A percentile compares a stretch with the other conserved stretches of the same genome.
Evolutionary conservation across 139 green algal genomes (phyloP).

Genomic region (Tetraselmis chui): DNA sequence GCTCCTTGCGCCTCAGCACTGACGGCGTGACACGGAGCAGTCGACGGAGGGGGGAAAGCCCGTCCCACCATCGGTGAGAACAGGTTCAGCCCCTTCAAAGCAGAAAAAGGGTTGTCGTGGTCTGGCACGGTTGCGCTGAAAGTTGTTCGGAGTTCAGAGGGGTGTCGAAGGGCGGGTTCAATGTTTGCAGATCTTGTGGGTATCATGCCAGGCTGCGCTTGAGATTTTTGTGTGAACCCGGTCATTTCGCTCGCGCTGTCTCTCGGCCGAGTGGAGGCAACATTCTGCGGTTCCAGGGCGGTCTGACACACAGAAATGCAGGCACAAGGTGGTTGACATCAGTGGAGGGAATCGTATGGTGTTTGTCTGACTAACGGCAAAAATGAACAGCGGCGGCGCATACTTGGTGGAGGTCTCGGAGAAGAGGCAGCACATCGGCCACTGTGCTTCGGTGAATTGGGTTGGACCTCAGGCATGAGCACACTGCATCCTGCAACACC

Average conservation of each 20-base stretch:
- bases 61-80: not conserved
- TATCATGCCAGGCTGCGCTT: not conserved
- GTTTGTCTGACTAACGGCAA: too few relatives aligned
- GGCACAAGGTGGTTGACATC: too few relatives aligned
- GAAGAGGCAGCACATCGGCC: not conserved
- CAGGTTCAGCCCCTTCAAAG: not conserved
- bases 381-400: too few relatives aligned
- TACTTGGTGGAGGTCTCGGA: not conserved
- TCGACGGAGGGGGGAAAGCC: not conserved
- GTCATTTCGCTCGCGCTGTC: not conserved
- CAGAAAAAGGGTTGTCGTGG: not conserved
- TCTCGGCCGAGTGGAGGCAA: not conserved
- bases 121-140: not conserved
- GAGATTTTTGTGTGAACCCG: not conserved
- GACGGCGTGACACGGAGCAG: too few relatives aligned
- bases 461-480: not conserved
- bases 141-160: too few relatives aligned
- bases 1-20: not conserved
- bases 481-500: not conserved
- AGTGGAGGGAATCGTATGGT: too few relatives aligned
- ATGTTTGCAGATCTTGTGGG: not conserved
- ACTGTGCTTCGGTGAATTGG: not conserved
- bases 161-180: too few relatives aligned
- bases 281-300: too few relatives aligned
- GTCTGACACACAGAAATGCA: too few relatives aligned